These are phyloP conservation scores for Nicotiana obtusifolia DNA, from an alignment of 257 asterid species.

Conservation along the genomic window DNA sequence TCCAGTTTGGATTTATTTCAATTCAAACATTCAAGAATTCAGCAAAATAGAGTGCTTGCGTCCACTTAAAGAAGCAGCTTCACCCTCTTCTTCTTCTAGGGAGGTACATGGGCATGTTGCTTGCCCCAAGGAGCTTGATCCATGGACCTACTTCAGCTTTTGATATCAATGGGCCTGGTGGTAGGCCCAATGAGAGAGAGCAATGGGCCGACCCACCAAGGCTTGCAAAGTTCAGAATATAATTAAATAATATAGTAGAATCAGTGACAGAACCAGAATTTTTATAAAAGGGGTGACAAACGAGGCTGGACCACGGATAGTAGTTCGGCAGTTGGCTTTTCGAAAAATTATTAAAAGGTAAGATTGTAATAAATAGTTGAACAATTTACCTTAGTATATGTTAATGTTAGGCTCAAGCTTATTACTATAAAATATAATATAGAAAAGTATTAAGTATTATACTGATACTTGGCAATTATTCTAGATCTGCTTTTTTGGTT, in stretches of 20 bases:
- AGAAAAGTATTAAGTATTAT: too few species aligned
- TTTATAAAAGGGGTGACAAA: too few species aligned
- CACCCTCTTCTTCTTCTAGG: neutral
- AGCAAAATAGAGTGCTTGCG: conserved; percentile 88
- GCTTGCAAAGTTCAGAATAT: neutral
- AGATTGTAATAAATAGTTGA: too few species aligned
- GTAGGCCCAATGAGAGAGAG: neutral
- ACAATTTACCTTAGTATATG: too few species aligned
- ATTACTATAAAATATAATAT: too few species aligned
- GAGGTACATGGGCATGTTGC: conserved; percentile 30
- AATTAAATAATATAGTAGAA: too few species aligned
- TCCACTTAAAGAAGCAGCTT: conserved; percentile 45
- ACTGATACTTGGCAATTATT: too few species aligned
- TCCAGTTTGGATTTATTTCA: conserved; percentile 78
- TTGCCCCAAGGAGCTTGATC: conserved; percentile 55
- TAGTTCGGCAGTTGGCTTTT: too few species aligned
- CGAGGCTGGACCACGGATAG: too few species aligned
- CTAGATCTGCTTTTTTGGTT: neutral
- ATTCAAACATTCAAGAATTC: conserved; percentile 69
- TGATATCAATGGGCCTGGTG: neutral
- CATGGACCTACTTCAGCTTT: conserved; percentile 29
- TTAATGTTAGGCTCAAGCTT: too few species aligned
- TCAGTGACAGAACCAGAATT: too few species aligned
- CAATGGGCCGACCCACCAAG: neutral
- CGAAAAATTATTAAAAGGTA: too few species aligned